These are phyloP conservation scores for Rhodotorula taiwanensis DNA, from an alignment of 768 basidiomycete species.

Conservation along the genomic window DNA sequence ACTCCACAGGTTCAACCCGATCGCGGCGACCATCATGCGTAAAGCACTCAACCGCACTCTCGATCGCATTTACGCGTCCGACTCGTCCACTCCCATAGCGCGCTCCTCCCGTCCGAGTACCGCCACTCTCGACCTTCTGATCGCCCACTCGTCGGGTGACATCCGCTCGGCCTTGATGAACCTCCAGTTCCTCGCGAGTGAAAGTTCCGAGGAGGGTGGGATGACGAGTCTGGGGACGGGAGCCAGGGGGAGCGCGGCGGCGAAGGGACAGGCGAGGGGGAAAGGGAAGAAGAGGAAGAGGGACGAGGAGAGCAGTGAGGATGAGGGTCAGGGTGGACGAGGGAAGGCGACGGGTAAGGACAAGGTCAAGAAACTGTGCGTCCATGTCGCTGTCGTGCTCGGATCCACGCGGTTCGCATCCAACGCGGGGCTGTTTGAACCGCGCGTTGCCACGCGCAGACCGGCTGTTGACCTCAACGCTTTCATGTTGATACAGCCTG, in stretches of 20 bases:
- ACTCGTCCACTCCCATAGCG: constrained; percentile 50
- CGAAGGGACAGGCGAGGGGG: constrained; percentile 40
- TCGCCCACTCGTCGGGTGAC: constrained; percentile 78
- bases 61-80: constrained; percentile 18
- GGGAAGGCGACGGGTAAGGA: background rate
- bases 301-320: constrained; percentile 36
- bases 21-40: constrained; percentile 75
- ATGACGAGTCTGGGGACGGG: constrained; percentile 12
- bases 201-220: constrained; percentile 1
- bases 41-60: constrained; percentile 60
- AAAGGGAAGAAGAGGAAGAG: constrained; percentile 43
- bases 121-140: constrained; percentile 65
- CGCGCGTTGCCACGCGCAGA: no score
- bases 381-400: no score
- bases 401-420: no score
- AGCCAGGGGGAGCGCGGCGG: constrained; percentile 42
- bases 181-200: constrained; percentile 68
- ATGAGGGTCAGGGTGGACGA: constrained; percentile 37
- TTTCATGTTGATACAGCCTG: constrained; percentile 47
- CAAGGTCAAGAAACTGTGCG: constrained; percentile 41
- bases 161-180: constrained; percentile 90
- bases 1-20: constrained; percentile 85
- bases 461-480: no score
- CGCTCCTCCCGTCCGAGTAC: constrained; percentile 46
- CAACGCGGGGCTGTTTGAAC: background rate